A percentile compares a stretch with the other conserved stretches of the same genome.
Evolutionary conservation across 1,139 yeast genomes (phyloP).

Genomic region (Yamadazyma spencermartinsiae): DNA sequence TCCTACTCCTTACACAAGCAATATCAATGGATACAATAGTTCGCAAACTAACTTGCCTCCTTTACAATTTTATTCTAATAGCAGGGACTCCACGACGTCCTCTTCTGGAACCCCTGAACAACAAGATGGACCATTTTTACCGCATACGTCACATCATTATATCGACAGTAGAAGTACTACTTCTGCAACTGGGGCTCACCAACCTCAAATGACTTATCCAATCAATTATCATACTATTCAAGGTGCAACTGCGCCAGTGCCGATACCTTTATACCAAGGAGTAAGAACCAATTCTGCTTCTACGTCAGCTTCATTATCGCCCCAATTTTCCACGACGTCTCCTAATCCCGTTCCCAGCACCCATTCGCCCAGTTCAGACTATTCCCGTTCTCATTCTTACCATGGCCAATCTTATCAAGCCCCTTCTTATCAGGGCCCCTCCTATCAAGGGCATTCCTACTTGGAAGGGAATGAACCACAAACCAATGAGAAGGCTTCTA

Average conservation of each 20-base stretch:
- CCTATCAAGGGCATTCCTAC: background rate
- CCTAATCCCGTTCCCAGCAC: too few relatives aligned
- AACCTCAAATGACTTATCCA: too few relatives aligned
- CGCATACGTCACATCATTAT: too few relatives aligned
- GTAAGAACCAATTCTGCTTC: background rate
- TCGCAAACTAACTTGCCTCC: slow-evolving; percentile 10
- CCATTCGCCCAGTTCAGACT: too few relatives aligned
- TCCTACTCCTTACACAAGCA: background rate
- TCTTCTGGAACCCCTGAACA: background rate
- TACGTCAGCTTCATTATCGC: slow-evolving; percentile 1
- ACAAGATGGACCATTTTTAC: background rate
- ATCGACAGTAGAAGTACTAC: too few relatives aligned
- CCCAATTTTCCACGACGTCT: slow-evolving; percentile 1
- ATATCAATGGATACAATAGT: background rate
- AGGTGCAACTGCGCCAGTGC: too few relatives aligned
- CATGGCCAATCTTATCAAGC: too few relatives aligned
- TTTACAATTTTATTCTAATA: slow-evolving; percentile 12
- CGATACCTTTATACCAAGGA: too few relatives aligned
- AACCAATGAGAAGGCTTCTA: slow-evolving; percentile 13
- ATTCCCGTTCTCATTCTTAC: too few relatives aligned
- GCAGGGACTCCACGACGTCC: background rate
- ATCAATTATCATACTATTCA: too few relatives aligned
- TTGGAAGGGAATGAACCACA: background rate
- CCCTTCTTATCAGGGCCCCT: background rate
- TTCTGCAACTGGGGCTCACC: too few relatives aligned